Percentiles rank a stretch among this genome's conserved stretches.
Conservation (phyloP, 768 basidiomycete genomes). For the Holtermanniella nyarrowii region DNA sequence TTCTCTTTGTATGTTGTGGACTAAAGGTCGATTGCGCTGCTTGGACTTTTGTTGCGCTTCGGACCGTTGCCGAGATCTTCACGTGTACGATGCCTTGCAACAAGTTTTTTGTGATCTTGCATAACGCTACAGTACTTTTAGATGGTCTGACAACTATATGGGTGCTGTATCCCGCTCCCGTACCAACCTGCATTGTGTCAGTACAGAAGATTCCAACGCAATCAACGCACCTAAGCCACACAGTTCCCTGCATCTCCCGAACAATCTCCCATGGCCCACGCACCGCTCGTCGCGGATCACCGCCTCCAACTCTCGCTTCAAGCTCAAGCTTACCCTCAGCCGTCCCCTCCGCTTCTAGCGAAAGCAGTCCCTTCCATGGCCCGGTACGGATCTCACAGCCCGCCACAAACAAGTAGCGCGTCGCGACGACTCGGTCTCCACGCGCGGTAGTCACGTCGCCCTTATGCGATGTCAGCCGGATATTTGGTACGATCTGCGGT, state of each 20-base stretch:
- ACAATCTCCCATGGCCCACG: conserved; percentile 41
- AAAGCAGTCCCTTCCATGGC: conserved; percentile 39
- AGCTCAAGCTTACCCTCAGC: conserved; percentile 36
- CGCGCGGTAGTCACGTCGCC: conserved; percentile 36
- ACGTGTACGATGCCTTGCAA: too few relatives aligned
- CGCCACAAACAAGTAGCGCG: conserved; percentile 40
- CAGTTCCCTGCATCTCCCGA: conserved; percentile 32
- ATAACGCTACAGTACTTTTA: too few relatives aligned
- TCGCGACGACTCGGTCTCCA: conserved; percentile 35
- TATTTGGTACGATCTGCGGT: conserved; percentile 13
- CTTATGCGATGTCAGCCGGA: conserved; percentile 37
- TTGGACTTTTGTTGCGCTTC: too few relatives aligned
- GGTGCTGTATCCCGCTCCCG: too few relatives aligned
- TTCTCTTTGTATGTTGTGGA: too few relatives aligned
- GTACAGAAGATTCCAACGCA: too few relatives aligned
- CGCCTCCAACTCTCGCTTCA: conserved; percentile 23
- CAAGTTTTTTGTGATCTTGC: too few relatives aligned
- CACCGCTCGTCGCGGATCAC: conserved; percentile 9
- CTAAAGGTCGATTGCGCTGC: too few relatives aligned
- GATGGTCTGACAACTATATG: too few relatives aligned
- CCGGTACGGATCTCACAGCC: conserved; percentile 29
- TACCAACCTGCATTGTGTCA: too few relatives aligned
- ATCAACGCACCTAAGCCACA: conserved; percentile 39
- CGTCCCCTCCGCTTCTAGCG: conserved; percentile 40
- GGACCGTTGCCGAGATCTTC: too few relatives aligned